A percentile compares a stretch with the other conserved stretches of the same genome.
phyloP scores from a whole-genome alignment of 805 yeast genomes.

The Candida insectorum region DNA sequence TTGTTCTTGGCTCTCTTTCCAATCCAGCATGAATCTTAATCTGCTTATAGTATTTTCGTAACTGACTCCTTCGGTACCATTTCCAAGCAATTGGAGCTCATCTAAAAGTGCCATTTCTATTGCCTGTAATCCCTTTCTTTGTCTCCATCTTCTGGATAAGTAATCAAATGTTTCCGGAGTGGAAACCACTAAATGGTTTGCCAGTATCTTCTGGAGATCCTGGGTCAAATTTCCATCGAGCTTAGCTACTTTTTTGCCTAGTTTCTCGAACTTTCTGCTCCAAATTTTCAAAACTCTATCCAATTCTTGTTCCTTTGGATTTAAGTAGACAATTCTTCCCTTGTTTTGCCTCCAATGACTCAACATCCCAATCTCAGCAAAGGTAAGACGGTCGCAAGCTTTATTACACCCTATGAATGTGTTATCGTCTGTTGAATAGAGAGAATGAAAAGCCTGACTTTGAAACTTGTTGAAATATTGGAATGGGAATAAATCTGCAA shows the following conservation, averaged over 20 bases:
- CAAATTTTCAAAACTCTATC: slow-evolving; percentile 49
- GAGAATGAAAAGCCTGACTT: slow-evolving; percentile 60
- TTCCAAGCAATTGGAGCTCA: slow-evolving; percentile 66
- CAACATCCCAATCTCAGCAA: slow-evolving; percentile 72
- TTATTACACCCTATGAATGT: slow-evolving; percentile 68
- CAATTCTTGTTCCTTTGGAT: slow-evolving; percentile 56
- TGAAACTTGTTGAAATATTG: slow-evolving; percentile 67
- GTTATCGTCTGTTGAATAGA: slow-evolving; percentile 57
- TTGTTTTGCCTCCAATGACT: slow-evolving; percentile 67
- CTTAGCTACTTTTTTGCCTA: slow-evolving; percentile 49
- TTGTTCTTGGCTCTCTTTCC: slow-evolving; percentile 58
- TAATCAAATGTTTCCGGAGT: slow-evolving; percentile 79
- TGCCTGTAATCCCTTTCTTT: slow-evolving; percentile 62
- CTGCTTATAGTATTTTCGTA: slow-evolving; percentile 75
- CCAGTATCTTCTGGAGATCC: slow-evolving; percentile 55
- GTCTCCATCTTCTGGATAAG: slow-evolving; percentile 79
- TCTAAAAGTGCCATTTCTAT: slow-evolving; percentile 72
- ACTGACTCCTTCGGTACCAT: slow-evolving; percentile 50
- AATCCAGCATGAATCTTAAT: slow-evolving; percentile 64
- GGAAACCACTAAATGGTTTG: slow-evolving; percentile 64
- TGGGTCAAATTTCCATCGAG: slow-evolving; percentile 51
- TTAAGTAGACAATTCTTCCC: slow-evolving; percentile 72
- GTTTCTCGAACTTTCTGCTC: slow-evolving; percentile 43
- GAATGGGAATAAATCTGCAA: slow-evolving; percentile 44
- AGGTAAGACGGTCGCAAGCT: slow-evolving; percentile 70